Base-by-base conservation (phyloP, 768 basidiomycete species). In the Lenzites betulinus region DNA sequence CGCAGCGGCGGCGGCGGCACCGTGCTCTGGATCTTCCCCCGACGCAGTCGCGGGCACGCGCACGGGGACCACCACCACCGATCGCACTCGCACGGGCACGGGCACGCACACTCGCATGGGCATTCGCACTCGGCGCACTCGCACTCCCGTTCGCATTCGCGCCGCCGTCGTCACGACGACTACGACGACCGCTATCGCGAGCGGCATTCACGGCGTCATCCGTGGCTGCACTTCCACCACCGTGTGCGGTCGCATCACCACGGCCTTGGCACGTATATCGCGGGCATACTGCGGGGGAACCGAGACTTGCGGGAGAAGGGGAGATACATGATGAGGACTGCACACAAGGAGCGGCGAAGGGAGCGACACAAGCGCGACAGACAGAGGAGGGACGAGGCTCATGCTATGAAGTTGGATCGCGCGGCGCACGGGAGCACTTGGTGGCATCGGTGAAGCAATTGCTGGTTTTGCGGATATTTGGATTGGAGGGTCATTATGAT, bases 1-100 rank as follows among this genome's bases (percentile, higher is more conserved):
- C 55, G 47, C 7, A 26, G 64, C 61, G 63, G 63, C 23, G 46
- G 58, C 30, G 57, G 47, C 11, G 35, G 64, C 61, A 64, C 69
- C 60, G 56, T 72, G 36, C 69, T 76, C 66, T 69, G 74, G 57
- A 58, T 72, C 60, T 67, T 70, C 58, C 54, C 64, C 48, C 13
- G 62, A 23, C 51, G 57, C 25, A 51, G 35, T 16, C 47, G 47
- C 33, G 35, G 49, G 16, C 39, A 30, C 9, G n/a, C 33, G 12
- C 43, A 54, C n/a, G 54, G 47, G 23, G 35, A 49, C 51, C 44
- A 58, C n/a, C 12, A 20, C 20, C 51, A 54, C 47, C 51, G 42
- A 16, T 30, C 47, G 26, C 57, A 44, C 26, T 20, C 38, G 2
- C 52, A 52, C 39, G 22, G 30, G 2, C 59, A 43, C 23, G 53